Percentiles rank a stretch among this genome's conserved stretches.
Evolutionary conservation across 768 basidiomycete species (phyloP).

Genomic region (Suillus placidus): DNA sequence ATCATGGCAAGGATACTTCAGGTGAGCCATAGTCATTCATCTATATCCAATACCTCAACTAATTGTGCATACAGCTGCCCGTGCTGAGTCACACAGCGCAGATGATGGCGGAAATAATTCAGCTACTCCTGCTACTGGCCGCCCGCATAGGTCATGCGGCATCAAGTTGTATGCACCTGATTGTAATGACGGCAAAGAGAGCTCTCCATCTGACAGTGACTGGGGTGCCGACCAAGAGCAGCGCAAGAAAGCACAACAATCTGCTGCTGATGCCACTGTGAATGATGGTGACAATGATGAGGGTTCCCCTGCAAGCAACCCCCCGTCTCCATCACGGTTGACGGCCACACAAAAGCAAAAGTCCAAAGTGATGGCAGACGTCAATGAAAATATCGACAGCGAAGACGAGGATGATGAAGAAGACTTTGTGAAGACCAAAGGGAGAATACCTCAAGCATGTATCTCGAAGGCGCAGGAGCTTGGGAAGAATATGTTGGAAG

Average conservation of each 20-base stretch:
- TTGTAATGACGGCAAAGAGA: background rate
- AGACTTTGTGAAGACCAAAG: conserved; percentile 2
- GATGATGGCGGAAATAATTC: background rate
- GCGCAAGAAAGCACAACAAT: background rate
- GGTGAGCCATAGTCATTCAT: background rate
- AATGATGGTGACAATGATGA: background rate
- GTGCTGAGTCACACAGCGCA: background rate
- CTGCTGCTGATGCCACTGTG: background rate
- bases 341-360: background rate
- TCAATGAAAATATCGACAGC: background rate
- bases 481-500: background rate
- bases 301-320: background rate
- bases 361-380: background rate
- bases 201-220: conserved; percentile 1
- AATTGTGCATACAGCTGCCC: background rate
- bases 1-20: background rate
- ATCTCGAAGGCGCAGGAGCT: background rate
- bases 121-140: background rate
- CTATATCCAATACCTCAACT: background rate
- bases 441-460: background rate
- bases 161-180: background rate
- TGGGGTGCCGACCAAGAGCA: background rate
- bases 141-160: background rate
- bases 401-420: background rate
- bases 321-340: background rate